Percentiles rank a stretch among this genome's conserved stretches.
These are phyloP conservation scores for Pyrenochaeta sp. DNA, from an alignment of 2,329 filamentous ascomycete genomes.

Conservation along the genomic window DNA sequence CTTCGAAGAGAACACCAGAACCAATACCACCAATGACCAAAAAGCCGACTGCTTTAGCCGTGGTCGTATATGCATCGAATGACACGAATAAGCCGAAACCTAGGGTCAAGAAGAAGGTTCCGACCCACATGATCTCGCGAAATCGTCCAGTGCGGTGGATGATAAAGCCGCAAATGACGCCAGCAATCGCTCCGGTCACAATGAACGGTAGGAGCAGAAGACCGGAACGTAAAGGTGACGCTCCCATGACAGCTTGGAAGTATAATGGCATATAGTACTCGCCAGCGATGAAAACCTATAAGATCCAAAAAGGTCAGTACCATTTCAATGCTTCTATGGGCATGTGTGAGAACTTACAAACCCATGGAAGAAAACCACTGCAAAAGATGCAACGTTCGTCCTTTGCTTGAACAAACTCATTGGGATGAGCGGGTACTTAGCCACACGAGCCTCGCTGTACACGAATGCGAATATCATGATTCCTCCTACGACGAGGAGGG, in stretches of 20 bases:
- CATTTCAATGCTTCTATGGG: background rate
- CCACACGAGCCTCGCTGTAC: conserved; percentile 69
- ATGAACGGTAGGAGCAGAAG: conserved; percentile 70
- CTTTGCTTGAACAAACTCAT: conserved; percentile 65
- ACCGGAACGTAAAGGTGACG: conserved; percentile 67
- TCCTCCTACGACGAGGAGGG: conserved; percentile 61
- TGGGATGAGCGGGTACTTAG: conserved; percentile 74
- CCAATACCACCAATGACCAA: conserved; percentile 62
- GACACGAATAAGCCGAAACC: conserved; percentile 48
- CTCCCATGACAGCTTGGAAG: conserved; percentile 73
- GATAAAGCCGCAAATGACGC: conserved; percentile 57
- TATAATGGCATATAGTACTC: conserved; percentile 79
- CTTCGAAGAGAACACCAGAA: conserved; percentile 61
- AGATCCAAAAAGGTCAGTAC: background rate
- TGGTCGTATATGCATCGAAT: conserved; percentile 37
- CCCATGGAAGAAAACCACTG: conserved; percentile 58
- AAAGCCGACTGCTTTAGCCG: conserved; percentile 55
- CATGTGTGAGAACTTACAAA: conserved; percentile 47
- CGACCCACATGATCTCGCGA: conserved; percentile 48
- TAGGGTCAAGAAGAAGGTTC: conserved; percentile 40
- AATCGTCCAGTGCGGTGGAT: conserved; percentile 58
- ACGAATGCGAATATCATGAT: conserved; percentile 63
- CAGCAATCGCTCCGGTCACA: conserved; percentile 54
- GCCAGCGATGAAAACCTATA: conserved; percentile 57
- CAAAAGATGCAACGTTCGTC: conserved; percentile 67